These are phyloP conservation scores for Hortaea sp. DNA, from an alignment of 2,329 filamentous ascomycete genomes.

Conservation along the genomic window DNA sequence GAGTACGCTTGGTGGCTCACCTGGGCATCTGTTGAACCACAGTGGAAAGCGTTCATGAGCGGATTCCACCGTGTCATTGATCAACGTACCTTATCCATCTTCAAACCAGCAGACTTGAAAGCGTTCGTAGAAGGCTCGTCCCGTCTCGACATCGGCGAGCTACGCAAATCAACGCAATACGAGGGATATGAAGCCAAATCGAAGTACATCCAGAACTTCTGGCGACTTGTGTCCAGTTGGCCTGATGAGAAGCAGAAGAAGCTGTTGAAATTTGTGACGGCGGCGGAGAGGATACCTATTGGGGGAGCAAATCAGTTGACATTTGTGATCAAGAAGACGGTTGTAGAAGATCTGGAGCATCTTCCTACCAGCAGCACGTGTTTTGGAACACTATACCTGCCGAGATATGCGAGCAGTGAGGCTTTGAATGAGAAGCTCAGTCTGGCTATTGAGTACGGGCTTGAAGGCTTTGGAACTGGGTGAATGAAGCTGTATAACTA, in stretches of 20 bases:
- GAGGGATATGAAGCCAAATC: slow-evolving; percentile 67
- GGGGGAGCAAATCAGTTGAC: slow-evolving; percentile 72
- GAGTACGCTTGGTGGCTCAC: slow-evolving; percentile 83
- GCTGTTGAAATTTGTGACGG: slow-evolving; percentile 89
- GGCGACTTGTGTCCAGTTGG: slow-evolving; percentile 64
- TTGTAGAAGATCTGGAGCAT: slow-evolving; percentile 46
- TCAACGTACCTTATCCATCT: slow-evolving; percentile 30
- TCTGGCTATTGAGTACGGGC: slow-evolving; percentile 80
- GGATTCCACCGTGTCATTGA: slow-evolving; percentile 51
- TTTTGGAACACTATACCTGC: slow-evolving; percentile 78
- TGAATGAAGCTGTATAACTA: slow-evolving; percentile 4
- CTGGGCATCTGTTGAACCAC: slow-evolving; percentile 63
- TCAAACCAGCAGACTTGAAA: slow-evolving; percentile 61
- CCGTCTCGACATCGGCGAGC: slow-evolving; percentile 65
- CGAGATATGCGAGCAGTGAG: slow-evolving; percentile 65
- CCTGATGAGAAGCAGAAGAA: slow-evolving; percentile 60
- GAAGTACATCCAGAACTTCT: slow-evolving; percentile 67
- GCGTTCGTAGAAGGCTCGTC: slow-evolving; percentile 73
- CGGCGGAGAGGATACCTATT: slow-evolving; percentile 79
- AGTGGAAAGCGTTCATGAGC: slow-evolving; percentile 68
- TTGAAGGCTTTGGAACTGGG: slow-evolving; percentile 60
- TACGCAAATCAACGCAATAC: slow-evolving; percentile 64
- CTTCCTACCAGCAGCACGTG: slow-evolving; percentile 87
- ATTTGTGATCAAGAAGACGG: slow-evolving; percentile 74
- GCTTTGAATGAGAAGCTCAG: slow-evolving; percentile 63